Percentiles rank a stretch among this genome's conserved stretches.
These are phyloP conservation scores for Eucalyptus paniculata DNA, from an alignment of 345 rosid genomes.

Conservation along the genomic window DNA sequence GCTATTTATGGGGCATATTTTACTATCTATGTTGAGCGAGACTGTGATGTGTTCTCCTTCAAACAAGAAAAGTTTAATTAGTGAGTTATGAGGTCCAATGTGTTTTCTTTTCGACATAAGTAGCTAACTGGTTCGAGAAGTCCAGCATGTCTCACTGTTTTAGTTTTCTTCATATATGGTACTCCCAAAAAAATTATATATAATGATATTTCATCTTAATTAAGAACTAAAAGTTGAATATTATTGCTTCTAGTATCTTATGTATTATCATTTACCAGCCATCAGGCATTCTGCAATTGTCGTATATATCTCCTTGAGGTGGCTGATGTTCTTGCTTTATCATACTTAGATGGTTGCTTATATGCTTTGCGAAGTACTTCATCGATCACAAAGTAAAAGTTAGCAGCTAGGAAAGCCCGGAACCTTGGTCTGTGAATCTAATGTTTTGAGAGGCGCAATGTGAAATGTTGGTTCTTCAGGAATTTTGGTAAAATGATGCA, in stretches of 20 bases:
- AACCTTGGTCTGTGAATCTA: neutral
- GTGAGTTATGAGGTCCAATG: neutral
- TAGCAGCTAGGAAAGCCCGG: neutral
- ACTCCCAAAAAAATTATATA: no score
- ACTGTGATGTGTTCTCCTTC: neutral
- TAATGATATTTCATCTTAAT: no score
- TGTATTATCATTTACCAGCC: neutral
- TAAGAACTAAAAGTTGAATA: neutral
- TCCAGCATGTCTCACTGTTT: neutral
- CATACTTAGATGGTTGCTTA: neutral
- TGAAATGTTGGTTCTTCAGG: neutral
- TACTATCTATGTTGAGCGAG: neutral
- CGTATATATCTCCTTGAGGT: neutral
- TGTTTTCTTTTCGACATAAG: neutral
- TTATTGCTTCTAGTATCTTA: neutral
- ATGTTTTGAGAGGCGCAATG: neutral
- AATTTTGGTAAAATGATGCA: neutral
- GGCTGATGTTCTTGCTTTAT: neutral
- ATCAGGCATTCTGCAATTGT: neutral
- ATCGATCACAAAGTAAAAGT: neutral
- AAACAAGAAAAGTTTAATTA: neutral
- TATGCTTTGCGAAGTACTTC: neutral
- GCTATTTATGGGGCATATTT: neutral
- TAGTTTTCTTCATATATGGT: neutral
- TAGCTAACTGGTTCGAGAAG: neutral